Evolutionary conservation across 495 filamentous ascomycete species (phyloP).

Genomic region (Poronia punctata): DNA sequence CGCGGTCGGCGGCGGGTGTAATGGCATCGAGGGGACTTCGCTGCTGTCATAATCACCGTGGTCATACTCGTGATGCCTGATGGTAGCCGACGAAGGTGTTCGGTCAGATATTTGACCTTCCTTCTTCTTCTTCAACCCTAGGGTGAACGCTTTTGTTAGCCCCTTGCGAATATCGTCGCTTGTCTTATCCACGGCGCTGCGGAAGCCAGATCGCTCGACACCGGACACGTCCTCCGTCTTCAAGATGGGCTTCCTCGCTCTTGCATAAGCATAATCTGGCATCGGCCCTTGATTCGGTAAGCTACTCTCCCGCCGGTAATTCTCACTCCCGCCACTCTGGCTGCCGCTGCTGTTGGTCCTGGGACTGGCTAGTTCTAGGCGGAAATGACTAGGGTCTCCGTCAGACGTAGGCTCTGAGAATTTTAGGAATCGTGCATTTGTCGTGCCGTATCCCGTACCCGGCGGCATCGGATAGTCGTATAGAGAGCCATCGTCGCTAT

Average conservation of each 20-base stretch:
- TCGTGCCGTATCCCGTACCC: constrained; percentile 32
- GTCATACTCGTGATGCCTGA: constrained; percentile 24
- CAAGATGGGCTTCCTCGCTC: constrained; percentile 35
- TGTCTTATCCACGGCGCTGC: constrained; percentile 45
- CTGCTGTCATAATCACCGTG: constrained; percentile 20
- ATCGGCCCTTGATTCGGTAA: constrained; percentile 21
- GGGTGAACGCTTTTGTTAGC: constrained; percentile 39
- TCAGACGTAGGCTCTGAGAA: constrained; percentile 31
- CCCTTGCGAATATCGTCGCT: constrained; percentile 46
- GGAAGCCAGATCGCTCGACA: constrained; percentile 45
- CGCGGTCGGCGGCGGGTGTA: constrained; percentile 7
- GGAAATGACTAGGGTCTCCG: constrained; percentile 22
- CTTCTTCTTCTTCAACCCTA: constrained; percentile 40
- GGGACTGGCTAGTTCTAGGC: constrained; percentile 18
- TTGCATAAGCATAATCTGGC: constrained; percentile 37
- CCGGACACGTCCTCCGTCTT: constrained; percentile 42
- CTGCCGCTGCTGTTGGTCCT: constrained; percentile 29
- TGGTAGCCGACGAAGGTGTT: constrained; percentile 30
- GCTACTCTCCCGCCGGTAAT: constrained; percentile 24
- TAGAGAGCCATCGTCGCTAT: constrained; percentile 33
- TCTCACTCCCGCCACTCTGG: constrained; percentile 33
- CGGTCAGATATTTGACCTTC: constrained; percentile 17
- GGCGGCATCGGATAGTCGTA: constrained; percentile 29
- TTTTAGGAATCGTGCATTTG: constrained; percentile 36
- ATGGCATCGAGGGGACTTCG: constrained; percentile 13